A percentile compares a stretch with the other conserved stretches of the same genome.
phyloP scores from a whole-genome alignment of 306 rosid species.

The Acacia melanoxylon region DNA sequence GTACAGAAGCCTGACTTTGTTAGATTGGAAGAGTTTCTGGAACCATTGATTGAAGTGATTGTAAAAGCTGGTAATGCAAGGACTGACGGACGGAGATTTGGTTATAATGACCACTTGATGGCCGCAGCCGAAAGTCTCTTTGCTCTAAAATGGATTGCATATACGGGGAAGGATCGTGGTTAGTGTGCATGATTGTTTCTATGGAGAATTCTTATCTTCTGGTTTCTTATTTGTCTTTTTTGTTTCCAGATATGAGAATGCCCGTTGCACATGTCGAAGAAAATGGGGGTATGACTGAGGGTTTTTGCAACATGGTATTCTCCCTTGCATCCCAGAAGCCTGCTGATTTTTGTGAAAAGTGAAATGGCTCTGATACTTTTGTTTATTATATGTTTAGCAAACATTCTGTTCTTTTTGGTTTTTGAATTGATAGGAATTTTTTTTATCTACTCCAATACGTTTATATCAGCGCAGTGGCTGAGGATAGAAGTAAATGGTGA shows the following conservation, averaged over 20 bases:
- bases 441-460: slow-evolving; percentile 9
- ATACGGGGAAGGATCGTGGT: slow-evolving; percentile 87
- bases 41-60: slow-evolving; percentile 78
- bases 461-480: slow-evolving; percentile 10
- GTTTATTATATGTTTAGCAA: slow-evolving; percentile 8
- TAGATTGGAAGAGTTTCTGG: slow-evolving; percentile 79
- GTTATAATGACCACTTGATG: slow-evolving; percentile 84
- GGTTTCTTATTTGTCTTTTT: slow-evolving; percentile 29
- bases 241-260: slow-evolving; percentile 90
- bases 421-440: not conserved
- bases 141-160: slow-evolving; percentile 95
- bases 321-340: slow-evolving; percentile 24
- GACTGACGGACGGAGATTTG: slow-evolving; percentile 87
- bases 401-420: not conserved
- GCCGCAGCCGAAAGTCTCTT: slow-evolving; percentile 92
- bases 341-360: slow-evolving; percentile 22
- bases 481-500: slow-evolving; percentile 26
- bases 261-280: slow-evolving; percentile 98
- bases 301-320: slow-evolving; percentile 92
- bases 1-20: slow-evolving; percentile 81
- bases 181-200: slow-evolving; percentile 32
- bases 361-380: slow-evolving; percentile 9
- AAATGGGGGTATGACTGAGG: slow-evolving; percentile 99
- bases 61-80: slow-evolving; percentile 55
- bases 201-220: slow-evolving; percentile 18